Percentiles rank a stretch among this genome's conserved stretches.
Evolutionary conservation across 768 basidiomycete genomes (phyloP).

Genomic region (Lentinus brumalis): DNA sequence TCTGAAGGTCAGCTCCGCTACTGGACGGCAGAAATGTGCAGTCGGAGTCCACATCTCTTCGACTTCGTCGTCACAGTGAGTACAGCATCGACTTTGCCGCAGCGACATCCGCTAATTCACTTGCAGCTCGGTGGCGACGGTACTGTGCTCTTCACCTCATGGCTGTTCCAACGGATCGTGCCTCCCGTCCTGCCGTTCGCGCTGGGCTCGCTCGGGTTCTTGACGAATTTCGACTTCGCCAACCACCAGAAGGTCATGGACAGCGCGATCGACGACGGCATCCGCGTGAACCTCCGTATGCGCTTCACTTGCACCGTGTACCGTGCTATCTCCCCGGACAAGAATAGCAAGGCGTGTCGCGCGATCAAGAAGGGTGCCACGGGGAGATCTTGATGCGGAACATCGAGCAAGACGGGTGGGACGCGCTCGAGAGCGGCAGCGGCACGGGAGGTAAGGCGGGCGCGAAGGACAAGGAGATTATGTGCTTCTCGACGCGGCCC

Average conservation of each 20-base stretch:
- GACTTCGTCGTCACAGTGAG: constrained; percentile 97
- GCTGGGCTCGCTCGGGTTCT: constrained; percentile 94
- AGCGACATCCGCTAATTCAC: background rate
- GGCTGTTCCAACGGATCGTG: constrained; percentile 98
- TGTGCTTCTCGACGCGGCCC: constrained; percentile 94
- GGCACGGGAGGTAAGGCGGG: constrained; percentile 49
- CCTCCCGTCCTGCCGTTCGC: constrained; percentile 99
- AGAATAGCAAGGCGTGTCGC: constrained; percentile 59
- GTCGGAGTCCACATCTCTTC: constrained; percentile 85
- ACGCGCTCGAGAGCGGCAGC: constrained; percentile 86
- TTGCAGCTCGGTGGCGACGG: constrained; percentile 94
- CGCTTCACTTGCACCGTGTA: constrained; percentile 99
- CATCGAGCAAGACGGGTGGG: constrained; percentile 90
- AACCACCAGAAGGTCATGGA: constrained; percentile 86
- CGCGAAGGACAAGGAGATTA: constrained; percentile 91
- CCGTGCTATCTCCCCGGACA: constrained; percentile 79
- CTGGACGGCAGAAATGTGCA: constrained; percentile 98
- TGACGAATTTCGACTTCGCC: constrained; percentile 94
- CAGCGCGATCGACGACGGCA: constrained; percentile 86
- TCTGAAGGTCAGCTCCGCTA: constrained; percentile 94
- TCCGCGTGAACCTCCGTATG: constrained; percentile 98
- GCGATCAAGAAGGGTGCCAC: constrained; percentile 93
- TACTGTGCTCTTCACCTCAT: constrained; percentile 97
- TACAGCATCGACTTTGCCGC: constrained; percentile 13
- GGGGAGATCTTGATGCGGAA: constrained; percentile 96